phyloP scores from a whole-genome alignment of 257 asterid genomes.

The Verbena officinalis region DNA sequence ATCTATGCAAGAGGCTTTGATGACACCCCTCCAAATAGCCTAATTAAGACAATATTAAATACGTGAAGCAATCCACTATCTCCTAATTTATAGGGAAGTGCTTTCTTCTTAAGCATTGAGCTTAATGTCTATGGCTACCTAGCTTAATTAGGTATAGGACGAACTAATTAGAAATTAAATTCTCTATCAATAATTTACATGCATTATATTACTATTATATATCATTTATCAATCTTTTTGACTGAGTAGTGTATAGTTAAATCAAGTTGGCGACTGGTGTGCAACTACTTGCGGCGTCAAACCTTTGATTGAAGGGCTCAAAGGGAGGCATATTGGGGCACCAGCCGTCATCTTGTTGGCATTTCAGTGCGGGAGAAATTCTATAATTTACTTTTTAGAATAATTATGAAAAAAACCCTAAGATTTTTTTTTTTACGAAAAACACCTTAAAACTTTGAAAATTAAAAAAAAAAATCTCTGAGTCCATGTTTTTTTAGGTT shows the following conservation, averaged over 20 bases:
- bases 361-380: conserved; percentile 35
- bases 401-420: no score
- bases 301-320: conserved; percentile 28
- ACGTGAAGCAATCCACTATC: conserved; percentile 7
- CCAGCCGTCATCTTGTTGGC: conserved; percentile 59
- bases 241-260: conserved; percentile 2
- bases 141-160: conserved; percentile 13
- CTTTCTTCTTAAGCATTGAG: conserved; percentile 28
- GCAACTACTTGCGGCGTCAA: conserved; percentile 43
- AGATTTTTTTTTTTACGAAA: no score
- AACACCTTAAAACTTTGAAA: no score
- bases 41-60: background rate
- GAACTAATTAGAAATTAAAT: no score
- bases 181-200: background rate
- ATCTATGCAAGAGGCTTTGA: conserved; percentile 19
- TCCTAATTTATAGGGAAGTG: conserved; percentile 40
- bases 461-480: no score
- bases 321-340: conserved; percentile 20
- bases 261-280: conserved; percentile 42
- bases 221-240: background rate
- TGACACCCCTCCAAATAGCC: conserved; percentile 5
- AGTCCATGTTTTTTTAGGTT: no score
- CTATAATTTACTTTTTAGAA: conserved; percentile 20
- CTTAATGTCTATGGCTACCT: conserved; percentile 19
- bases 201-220: background rate